Evolutionary conservation across 208 protist genomes (phyloP).

Genomic region (Acanthamoeba polyphaga): DNA sequence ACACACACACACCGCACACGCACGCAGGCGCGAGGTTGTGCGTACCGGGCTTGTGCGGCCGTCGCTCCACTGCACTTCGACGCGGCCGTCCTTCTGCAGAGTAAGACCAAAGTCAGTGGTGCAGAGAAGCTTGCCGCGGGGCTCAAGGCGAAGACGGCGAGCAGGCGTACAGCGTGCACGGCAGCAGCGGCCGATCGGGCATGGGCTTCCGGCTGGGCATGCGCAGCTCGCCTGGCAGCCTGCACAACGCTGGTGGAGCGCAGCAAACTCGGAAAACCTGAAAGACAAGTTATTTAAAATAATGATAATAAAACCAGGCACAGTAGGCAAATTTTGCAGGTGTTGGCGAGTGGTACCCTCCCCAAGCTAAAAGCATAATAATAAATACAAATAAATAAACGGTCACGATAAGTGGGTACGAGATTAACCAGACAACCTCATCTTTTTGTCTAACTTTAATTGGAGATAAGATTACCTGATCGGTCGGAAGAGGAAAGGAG

Average conservation of each 20-base stretch:
- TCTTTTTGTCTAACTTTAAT: no score
- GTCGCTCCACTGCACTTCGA: slow-evolving; percentile 51
- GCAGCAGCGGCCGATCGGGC: neutral
- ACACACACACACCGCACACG: neutral
- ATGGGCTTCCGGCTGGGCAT: neutral
- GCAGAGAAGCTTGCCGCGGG: neutral
- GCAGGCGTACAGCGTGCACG: neutral
- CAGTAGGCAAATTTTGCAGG: no score
- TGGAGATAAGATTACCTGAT: neutral
- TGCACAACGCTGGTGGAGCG: neutral
- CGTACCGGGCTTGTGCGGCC: slow-evolving; percentile 26
- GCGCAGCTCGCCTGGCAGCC: neutral
- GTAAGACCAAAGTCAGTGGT: neutral
- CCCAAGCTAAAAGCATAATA: no score
- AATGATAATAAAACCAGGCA: no score
- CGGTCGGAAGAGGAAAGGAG: neutral
- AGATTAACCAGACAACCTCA: no score
- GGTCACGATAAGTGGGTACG: no score
- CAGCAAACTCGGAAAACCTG: neutral
- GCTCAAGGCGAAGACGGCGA: neutral
- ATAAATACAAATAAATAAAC: no score
- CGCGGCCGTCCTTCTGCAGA: neutral
- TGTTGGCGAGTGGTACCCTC: no score
- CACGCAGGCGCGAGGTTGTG: neutral
- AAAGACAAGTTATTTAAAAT: no score